Evolutionary conservation across 352 stramenopile species (phyloP).

Genomic region (Globisporangium orthogonon): DNA sequence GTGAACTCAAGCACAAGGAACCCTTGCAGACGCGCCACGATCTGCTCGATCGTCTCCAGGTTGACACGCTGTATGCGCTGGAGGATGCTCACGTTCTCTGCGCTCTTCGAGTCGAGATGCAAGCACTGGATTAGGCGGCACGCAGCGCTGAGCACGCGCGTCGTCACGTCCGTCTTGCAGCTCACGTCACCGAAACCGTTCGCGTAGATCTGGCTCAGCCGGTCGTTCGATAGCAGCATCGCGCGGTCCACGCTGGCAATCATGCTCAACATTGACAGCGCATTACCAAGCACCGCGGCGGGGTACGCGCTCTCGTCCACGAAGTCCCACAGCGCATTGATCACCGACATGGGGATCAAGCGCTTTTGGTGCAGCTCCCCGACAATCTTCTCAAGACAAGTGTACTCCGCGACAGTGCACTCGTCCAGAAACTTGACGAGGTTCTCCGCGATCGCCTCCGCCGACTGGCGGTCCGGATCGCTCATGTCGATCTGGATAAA

Average conservation of each 20-base stretch:
- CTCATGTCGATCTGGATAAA: conserved; percentile 52
- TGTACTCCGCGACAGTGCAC: conserved; percentile 71
- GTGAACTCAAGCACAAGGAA: conserved; percentile 88
- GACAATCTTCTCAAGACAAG: conserved; percentile 72
- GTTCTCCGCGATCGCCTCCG: conserved; percentile 52
- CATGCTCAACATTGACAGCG: conserved; percentile 60
- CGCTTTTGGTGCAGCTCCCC: conserved; percentile 49
- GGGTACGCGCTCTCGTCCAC: conserved; percentile 51
- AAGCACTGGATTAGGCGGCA: conserved; percentile 62
- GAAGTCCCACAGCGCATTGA: conserved; percentile 70
- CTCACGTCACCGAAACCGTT: conserved; percentile 55
- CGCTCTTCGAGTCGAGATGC: conserved; percentile 41
- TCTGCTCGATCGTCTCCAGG: conserved; percentile 83
- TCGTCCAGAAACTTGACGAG: conserved; percentile 71
- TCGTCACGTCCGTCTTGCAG: conserved; percentile 38
- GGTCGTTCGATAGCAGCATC: conserved; percentile 57
- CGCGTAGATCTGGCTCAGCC: conserved; percentile 39
- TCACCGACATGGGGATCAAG: conserved; percentile 52
- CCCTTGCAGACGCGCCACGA: conserved; percentile 83
- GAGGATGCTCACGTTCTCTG: conserved; percentile 27
- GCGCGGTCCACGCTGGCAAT: conserved; percentile 55
- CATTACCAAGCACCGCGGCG: conserved; percentile 52
- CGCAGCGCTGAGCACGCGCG: conserved; percentile 48
- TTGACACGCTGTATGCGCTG: conserved; percentile 66
- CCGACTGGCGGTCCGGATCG: conserved; percentile 30